A percentile compares a stretch with the other conserved stretches of the same genome.
Conservation (phyloP, 345 rosid genomes). For the Rhodamnia argentea region DNA sequence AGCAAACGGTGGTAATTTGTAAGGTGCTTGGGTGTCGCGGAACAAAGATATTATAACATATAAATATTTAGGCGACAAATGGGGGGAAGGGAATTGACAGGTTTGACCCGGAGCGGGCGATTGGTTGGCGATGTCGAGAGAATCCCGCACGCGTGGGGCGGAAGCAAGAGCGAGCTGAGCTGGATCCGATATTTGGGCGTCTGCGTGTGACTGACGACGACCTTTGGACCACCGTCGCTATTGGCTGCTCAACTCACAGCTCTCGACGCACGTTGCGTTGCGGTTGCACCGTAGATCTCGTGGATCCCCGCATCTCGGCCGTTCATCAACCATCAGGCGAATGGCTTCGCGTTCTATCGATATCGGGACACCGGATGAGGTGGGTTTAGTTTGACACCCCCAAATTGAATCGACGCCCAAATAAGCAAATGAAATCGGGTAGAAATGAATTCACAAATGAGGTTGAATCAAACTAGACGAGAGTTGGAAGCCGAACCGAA, state of each 20-base stretch:
- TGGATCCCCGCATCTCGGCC: background rate
- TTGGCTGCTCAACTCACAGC: background rate
- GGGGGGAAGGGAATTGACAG: background rate
- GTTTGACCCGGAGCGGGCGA: conserved; percentile 5
- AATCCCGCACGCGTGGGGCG: conserved; percentile 10
- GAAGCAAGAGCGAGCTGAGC: conserved; percentile 29
- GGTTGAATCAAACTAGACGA: background rate
- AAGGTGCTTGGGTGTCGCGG: background rate
- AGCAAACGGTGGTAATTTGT: background rate
- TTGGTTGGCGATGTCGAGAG: background rate
- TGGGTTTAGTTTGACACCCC: background rate
- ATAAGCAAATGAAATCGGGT: no score
- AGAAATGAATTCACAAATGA: background rate
- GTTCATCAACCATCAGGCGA: background rate
- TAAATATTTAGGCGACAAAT: background rate
- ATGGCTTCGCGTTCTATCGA: no score
- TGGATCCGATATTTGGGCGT: conserved; percentile 28
- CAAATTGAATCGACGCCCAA: no score
- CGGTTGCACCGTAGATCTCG: background rate
- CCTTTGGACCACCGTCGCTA: background rate
- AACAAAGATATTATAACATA: background rate
- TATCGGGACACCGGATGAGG: background rate
- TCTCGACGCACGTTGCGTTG: background rate
- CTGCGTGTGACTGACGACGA: background rate
- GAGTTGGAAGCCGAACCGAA: rapidly evolving